Percentiles rank a stretch among this genome's conserved stretches.
phyloP scores from a whole-genome alignment of 257 asterid species.

The Solanum lycopersicoides region DNA sequence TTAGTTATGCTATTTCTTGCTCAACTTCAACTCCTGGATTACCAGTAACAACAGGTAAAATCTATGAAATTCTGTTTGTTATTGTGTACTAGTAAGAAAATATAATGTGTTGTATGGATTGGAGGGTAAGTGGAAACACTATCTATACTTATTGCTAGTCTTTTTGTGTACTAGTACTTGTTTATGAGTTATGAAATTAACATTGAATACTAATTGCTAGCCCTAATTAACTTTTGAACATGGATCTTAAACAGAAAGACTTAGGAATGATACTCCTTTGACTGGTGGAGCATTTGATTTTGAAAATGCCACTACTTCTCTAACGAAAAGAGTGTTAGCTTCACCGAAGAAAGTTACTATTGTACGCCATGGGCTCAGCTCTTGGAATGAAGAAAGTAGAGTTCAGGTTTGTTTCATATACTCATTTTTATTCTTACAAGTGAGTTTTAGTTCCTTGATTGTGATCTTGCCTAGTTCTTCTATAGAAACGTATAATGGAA shows the following conservation, averaged over 20 bases:
- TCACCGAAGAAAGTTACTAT: slow-evolving; percentile 68
- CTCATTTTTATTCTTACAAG: neutral
- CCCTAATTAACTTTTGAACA: neutral
- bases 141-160: neutral
- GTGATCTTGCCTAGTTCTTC: too few species aligned
- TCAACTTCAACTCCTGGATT: slow-evolving; percentile 39
- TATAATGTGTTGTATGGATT: neutral
- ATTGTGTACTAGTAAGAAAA: neutral
- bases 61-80: neutral
- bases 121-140: neutral
- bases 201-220: neutral
- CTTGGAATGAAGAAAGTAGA: slow-evolving; percentile 78
- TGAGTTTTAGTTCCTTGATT: neutral
- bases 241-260: slow-evolving; percentile 20
- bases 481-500: too few species aligned
- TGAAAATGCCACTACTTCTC: slow-evolving; percentile 46
- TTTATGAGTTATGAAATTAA: neutral
- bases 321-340: slow-evolving; percentile 38
- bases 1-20: slow-evolving; percentile 22
- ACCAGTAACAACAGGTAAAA: slow-evolving; percentile 42
- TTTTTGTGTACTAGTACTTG: neutral
- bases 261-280: slow-evolving; percentile 26
- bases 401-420: slow-evolving; percentile 45
- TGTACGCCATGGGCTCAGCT: slow-evolving; percentile 65
- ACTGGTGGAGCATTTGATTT: slow-evolving; percentile 72